Base-by-base conservation (phyloP, 2,329 filamentous ascomycete species). In the Monosporascus ibericus region DNA sequence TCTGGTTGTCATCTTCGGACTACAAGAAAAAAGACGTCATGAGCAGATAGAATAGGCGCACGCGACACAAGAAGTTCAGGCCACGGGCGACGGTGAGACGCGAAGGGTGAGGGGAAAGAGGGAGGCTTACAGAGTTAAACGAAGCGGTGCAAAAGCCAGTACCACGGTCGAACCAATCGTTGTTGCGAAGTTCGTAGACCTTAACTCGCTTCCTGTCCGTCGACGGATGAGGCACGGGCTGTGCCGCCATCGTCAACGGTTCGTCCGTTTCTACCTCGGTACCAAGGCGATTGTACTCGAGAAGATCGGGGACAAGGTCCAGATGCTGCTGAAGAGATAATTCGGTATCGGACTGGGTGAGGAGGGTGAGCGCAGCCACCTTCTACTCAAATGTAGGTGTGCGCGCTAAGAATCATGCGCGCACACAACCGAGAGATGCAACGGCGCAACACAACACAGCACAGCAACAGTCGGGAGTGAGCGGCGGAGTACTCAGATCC, bases 131-230 rank as follows among this genome's bases (percentile, higher is more conserved):
- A 70, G 85, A 80, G 58, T 86, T 74, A 59, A 88, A 82, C 59
- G 85, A 80, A 47, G 92, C 91, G 55, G 84, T 89, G 71, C 94
- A 97, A 72, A 96, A 96, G 57, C 94, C 94, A 47, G 94, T 99
- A 59, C 94, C 94, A 66, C 92, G 82, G 74, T 99, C 94, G 70
- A 92, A 96, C 94, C 94, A 99, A 83, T 97, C 94, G 80, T 95
- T 96, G 75, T 96, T 91, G 71, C 90, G 90, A 65, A 99, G 82
- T 77, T 97, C 94, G 73, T 99, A 99, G 69, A 99, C 94, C 79
- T 99, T 99, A 73, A 97, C 94, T 79, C 94, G 81, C 71, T 81
- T 84, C 74, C 78, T 83, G 66, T 85, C 82, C 71, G 79, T 79
- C 70, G 78, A 74, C 75, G 78, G 80, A 81, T 84, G 81, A 82